Base-by-base conservation (phyloP, 179 eudicot genomes). In the Spergularia azorica region DNA sequence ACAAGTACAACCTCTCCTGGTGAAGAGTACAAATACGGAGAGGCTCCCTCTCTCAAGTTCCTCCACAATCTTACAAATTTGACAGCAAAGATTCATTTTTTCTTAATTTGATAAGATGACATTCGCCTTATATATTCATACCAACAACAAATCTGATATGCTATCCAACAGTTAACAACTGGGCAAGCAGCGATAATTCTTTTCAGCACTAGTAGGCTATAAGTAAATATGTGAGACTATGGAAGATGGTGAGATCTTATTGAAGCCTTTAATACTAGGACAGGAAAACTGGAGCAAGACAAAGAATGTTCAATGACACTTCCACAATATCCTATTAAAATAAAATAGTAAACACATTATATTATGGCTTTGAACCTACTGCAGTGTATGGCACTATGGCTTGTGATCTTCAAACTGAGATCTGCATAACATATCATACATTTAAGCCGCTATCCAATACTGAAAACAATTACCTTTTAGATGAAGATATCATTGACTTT, bases 401-500 rank as follows among this genome's bases (percentile, higher is more conserved):
- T 36, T 36, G 5, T 15, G 58, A 55, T 26, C 58, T 55, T 55
- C 3, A 6, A 14, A 16, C 52, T 39, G 56, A 39, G 26, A 16
- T 15, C 7, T 56, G 60, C 59, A 67, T 41, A 38, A 56, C 54
- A 21, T 1, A 7, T 65, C 62, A 26, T 21, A 67, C 17, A n/a
- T 36, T 32, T 63, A 48, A 70, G 63, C 55, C 62, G 73, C 39
- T 15, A 7, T 36, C 36, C 3, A 48, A 26, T 11, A 63, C 48
- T 18, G 16, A 39, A 70, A 20, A 20, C 46, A 82, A 50, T 75
- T 73, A 81, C 88, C 83, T 76, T 76, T 83, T 83, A 9, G 84
- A 62, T 20, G 86, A 72, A 75, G 84, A 71, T 68, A 80, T 41
- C 67, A 67, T 78, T 46, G 86, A 70, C 59, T 85, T 85, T 48